phyloP scores from a whole-genome alignment of 768 basidiomycete genomes.

The Russula dissimulans region DNA sequence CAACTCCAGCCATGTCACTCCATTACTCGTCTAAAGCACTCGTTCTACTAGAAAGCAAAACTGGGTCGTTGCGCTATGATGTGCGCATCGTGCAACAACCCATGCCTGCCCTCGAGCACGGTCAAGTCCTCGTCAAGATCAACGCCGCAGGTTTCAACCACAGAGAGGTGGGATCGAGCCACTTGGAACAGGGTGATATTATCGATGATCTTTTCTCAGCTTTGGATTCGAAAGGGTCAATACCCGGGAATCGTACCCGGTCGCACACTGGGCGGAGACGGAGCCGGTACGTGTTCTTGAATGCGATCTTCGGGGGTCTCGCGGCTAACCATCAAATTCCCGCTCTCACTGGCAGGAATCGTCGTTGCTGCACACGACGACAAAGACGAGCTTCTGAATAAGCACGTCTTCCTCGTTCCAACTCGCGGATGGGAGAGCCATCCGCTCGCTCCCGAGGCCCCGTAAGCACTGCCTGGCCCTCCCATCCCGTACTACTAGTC shows the following conservation, averaged over 20 bases:
- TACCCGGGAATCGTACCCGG: constrained; percentile 58
- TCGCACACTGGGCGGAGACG: constrained; percentile 60
- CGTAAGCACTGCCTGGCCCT: constrained; percentile 29
- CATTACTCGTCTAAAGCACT: not conserved
- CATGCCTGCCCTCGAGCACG: constrained; percentile 42
- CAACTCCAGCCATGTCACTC: not conserved
- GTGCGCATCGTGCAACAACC: constrained; percentile 42
- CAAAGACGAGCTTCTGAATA: constrained; percentile 47
- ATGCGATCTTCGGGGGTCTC: not conserved
- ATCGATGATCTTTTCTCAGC: constrained; percentile 29
- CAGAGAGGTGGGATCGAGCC: constrained; percentile 34
- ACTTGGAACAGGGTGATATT: not conserved
- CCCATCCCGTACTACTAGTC: not conserved
- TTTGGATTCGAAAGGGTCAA: constrained; percentile 63
- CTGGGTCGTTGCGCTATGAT: constrained; percentile 44
- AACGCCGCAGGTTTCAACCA: constrained; percentile 70
- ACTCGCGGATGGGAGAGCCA: constrained; percentile 66
- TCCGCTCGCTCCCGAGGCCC: constrained; percentile 55
- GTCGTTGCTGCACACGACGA: constrained; percentile 49
- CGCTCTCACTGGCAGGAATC: constrained; percentile 34
- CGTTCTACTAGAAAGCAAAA: not conserved
- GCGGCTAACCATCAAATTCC: too few relatives aligned
- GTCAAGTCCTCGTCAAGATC: constrained; percentile 59
- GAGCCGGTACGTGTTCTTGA: constrained; percentile 43
- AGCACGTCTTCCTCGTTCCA: constrained; percentile 68